Evolutionary conservation across 805 yeast species (phyloP), one percentile per base, ranked within the genome.

Genomic region (Pichia scutulata): DNA sequence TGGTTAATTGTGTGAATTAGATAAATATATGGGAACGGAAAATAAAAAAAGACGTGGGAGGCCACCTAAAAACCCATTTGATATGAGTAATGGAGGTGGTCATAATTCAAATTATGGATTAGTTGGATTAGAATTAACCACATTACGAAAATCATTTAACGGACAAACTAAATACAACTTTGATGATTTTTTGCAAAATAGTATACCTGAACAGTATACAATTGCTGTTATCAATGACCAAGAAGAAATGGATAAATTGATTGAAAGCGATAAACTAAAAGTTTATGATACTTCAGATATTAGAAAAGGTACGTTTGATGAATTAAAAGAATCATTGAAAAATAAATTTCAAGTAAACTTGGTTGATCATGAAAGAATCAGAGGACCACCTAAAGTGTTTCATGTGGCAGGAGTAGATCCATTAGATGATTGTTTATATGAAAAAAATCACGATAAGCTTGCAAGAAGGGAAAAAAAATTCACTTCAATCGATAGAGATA

Each of bases 401-500:
- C 19, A 19, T 26, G 25, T n/a, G 28, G 45, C 28, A 21, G 39
- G 18, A 10, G 37, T 46, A 10, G 83, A 78, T 57, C 78, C 81
- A 5, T 65, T 86, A 44, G 57, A 64, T 1, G 84, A 80, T 60
- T 56, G 61, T 0, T 19, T 68, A 14, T 81, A 69, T 60, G 58
- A 63, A 28, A 53, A 68, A 14, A 77, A 73, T 57, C 90, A 85
- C 64, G 72, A 73, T 41, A 71, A 76, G 39, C 78, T 84, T 80
- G 78, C 76, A 54, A 77, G 77, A 49, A 82, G 81, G 47, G 95
- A 86, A 63, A 75, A 74, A 52, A 72, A 78, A 43, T 80, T 83
- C 77, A 67, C 72, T 26, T 70, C 70, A 36, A 68, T 75, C 2
- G 90, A 85, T 55, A 68, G 77, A 24, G 76, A 72, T 45, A 72